Evolutionary conservation across 768 basidiomycete genomes (phyloP).

Genomic region (Gyrodon lividus): DNA sequence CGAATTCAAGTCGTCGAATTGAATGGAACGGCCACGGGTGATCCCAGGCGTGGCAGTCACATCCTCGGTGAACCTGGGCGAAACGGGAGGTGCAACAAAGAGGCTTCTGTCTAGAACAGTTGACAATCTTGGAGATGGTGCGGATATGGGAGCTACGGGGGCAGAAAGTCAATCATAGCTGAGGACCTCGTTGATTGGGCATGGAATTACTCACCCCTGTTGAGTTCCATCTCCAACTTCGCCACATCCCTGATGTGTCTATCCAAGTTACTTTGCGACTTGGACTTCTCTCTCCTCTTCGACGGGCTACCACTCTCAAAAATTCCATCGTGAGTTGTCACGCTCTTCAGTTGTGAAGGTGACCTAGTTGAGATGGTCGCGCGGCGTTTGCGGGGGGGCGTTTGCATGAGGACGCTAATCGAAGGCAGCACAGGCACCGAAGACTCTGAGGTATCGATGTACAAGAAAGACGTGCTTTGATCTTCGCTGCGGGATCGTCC

Average conservation of each 20-base stretch:
- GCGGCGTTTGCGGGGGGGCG: constrained; percentile 41
- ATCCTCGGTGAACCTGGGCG: constrained; percentile 38
- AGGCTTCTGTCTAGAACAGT: constrained; percentile 66
- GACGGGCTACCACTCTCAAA: constrained; percentile 51
- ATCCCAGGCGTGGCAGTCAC: constrained; percentile 27
- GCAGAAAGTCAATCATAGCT: constrained; percentile 4
- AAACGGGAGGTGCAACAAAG: constrained; percentile 57
- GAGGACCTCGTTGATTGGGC: background rate
- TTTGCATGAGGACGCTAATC: constrained; percentile 25
- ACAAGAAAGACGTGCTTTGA: constrained; percentile 23
- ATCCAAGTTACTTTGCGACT: constrained; percentile 63
- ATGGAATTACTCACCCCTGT: constrained; percentile 47
- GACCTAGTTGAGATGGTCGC: constrained; percentile 71
- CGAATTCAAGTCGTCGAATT: constrained; percentile 48
- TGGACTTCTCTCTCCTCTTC: constrained; percentile 64
- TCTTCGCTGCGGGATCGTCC: constrained; percentile 12
- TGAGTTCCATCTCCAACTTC: constrained; percentile 62
- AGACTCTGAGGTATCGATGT: constrained; percentile 17
- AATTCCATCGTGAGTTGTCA: constrained; percentile 28
- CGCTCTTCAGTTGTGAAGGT: constrained; percentile 39
- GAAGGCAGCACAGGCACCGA: constrained; percentile 20
- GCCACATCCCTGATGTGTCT: constrained; percentile 67
- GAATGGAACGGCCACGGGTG: constrained; percentile 9
- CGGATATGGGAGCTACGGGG: constrained; percentile 32
- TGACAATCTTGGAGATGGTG: constrained; percentile 55